Percentiles rank a stretch among this genome's conserved stretches.
Conservation (phyloP, 306 rosid genomes). For the Cucurbita moschata region DNA sequence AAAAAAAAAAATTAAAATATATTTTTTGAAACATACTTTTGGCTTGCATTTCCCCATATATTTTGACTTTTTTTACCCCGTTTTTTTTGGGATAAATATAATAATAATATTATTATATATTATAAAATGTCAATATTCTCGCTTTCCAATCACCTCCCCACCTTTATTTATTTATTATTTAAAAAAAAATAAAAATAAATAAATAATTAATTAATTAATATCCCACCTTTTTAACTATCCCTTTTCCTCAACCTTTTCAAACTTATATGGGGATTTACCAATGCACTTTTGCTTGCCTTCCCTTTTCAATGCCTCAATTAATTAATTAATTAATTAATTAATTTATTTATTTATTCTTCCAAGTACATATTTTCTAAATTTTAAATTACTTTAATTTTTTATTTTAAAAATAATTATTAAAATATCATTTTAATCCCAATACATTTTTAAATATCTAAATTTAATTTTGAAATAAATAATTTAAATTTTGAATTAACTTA, state of each 20-base stretch:
- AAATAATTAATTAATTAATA: neutral
- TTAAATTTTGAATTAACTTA: too few relatives aligned
- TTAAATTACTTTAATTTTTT: neutral
- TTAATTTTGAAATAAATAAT: too few relatives aligned
- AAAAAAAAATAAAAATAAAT: too few relatives aligned
- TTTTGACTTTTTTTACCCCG: neutral
- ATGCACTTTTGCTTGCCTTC: neutral
- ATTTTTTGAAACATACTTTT: neutral
- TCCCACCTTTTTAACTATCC: neutral
- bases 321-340: too few relatives aligned
- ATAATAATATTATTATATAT: too few relatives aligned
- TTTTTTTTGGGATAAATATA: too few relatives aligned
- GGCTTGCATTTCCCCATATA: neutral
- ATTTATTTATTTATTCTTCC: neutral
- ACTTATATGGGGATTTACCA: slow-evolving; percentile 1
- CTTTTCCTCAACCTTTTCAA: neutral
- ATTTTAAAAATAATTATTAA: too few relatives aligned
- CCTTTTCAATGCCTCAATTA: neutral
- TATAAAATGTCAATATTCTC: neutral
- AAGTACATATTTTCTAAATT: neutral
- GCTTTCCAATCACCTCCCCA: neutral
- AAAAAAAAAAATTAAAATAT: neutral
- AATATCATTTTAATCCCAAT: too few relatives aligned
- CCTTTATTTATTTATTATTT: neutral
- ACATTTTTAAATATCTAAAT: too few relatives aligned